phyloP scores from a whole-genome alignment of 345 rosid species.

The Pugionium dolabratum region DNA sequence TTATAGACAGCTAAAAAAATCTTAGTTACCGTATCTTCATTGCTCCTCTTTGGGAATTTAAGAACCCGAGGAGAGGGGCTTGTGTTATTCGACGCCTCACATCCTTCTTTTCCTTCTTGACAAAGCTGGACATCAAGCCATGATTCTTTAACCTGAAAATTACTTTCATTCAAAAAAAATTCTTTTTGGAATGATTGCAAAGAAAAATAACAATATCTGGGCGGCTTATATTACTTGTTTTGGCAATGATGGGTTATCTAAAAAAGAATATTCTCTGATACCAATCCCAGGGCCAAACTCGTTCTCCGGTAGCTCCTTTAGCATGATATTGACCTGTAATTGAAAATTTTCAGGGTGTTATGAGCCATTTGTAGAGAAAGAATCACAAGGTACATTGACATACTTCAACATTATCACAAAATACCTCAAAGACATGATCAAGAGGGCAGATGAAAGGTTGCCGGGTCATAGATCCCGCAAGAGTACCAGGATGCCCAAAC shows the following conservation, averaged over 20 bases:
- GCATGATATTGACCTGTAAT: constrained; percentile 77
- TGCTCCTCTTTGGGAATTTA: constrained; percentile 73
- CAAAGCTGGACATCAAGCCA: constrained; percentile 86
- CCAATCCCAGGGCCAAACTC: constrained; percentile 85
- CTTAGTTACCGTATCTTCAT: constrained; percentile 67
- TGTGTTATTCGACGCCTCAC: constrained; percentile 52
- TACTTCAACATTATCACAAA: constrained; percentile 9
- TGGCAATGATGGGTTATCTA: constrained; percentile 75
- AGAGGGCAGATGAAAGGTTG: constrained; percentile 97
- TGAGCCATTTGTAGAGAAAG: constrained; percentile 14
- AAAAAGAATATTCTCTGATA: constrained; percentile 84
- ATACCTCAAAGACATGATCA: constrained; percentile 98
- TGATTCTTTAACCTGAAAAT: constrained; percentile 76
- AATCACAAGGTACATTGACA: constrained; percentile 2
- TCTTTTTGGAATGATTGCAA: constrained; percentile 1
- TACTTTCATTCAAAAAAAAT: background rate
- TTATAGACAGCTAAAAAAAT: constrained; percentile 3
- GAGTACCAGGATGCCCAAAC: constrained; percentile 96
- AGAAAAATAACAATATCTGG: background rate
- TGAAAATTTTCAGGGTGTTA: constrained; percentile 13
- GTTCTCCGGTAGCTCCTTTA: constrained; percentile 63
- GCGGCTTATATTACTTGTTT: constrained; percentile 53
- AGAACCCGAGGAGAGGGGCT: constrained; percentile 49
- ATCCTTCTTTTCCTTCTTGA: constrained; percentile 58
- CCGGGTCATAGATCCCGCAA: constrained; percentile 80